These are phyloP conservation scores for Ettlia oleoabundans DNA, from an alignment of 139 green algal species.

Conservation along the genomic window DNA sequence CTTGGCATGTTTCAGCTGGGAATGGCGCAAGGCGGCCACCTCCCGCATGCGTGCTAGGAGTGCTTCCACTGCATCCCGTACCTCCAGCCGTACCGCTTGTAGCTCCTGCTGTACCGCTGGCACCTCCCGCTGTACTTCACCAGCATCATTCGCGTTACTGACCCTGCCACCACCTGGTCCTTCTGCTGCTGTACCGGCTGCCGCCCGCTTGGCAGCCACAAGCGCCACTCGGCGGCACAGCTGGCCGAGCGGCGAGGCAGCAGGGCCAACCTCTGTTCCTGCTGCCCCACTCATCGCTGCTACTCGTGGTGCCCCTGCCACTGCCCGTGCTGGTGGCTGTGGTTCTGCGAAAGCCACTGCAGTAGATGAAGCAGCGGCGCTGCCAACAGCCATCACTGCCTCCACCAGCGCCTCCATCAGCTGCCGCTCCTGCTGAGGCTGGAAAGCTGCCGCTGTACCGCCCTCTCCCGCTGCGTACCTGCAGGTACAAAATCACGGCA, in stretches of 20 bases:
- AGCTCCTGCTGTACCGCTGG: not conserved
- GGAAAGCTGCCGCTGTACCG: constrained; percentile 14
- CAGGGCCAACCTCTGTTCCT: not conserved
- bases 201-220: not conserved
- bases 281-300: too few species aligned
- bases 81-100: constrained; percentile 10
- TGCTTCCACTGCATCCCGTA: not conserved
- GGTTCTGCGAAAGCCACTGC: too few species aligned
- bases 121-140: not conserved
- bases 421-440: constrained; percentile 27
- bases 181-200: not conserved
- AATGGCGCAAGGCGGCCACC: not conserved
- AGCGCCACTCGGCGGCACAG: not conserved
- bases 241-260: not conserved
- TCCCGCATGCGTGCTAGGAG: constrained; percentile 12
- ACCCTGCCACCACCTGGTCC: not conserved
- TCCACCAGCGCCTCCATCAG: constrained; percentile 35
- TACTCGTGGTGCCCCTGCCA: not conserved
- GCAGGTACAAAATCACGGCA: too few species aligned
- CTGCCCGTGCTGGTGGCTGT: too few species aligned
- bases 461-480: not conserved
- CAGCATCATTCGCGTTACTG: not conserved
- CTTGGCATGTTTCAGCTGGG: not conserved
- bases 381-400: constrained; percentile 36
- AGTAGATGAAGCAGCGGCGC: too few species aligned